A percentile compares a stretch with the other conserved stretches of the same genome.
Evolutionary conservation across 768 basidiomycete genomes (phyloP).

Genomic region (Wakefieldia striispora): DNA sequence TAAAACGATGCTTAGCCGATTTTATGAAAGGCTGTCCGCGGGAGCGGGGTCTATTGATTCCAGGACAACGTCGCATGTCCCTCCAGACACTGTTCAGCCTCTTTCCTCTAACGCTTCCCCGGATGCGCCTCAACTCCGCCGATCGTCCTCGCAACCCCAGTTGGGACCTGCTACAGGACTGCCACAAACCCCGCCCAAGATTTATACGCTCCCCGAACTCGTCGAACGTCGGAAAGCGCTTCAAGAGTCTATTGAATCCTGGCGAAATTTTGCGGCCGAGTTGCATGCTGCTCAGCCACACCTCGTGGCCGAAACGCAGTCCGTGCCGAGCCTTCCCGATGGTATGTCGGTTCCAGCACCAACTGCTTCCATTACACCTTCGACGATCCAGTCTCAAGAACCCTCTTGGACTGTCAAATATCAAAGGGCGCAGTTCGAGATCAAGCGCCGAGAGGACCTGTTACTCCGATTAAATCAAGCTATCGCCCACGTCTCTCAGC

Average conservation of each 20-base stretch:
- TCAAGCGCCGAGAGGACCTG: conserved; percentile 30
- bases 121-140: conserved; percentile 23
- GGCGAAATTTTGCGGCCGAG: conserved; percentile 18
- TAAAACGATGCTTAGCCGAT: conserved; percentile 7
- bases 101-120: conserved; percentile 8
- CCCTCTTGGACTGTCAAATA: conserved; percentile 20
- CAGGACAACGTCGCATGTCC: background rate
- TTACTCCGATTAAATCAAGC: conserved; percentile 28
- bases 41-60: conserved; percentile 5
- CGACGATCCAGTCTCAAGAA: conserved; percentile 10
- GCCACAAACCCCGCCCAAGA: conserved; percentile 16
- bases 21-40: conserved; percentile 11
- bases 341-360: background rate
- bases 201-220: conserved; percentile 28
- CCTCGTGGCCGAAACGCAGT: conserved; percentile 7
- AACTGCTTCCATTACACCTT: background rate
- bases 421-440: conserved; percentile 28
- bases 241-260: conserved; percentile 28
- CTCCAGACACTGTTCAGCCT: background rate
- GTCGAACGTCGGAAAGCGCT: conserved; percentile 21
- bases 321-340: background rate
- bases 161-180: conserved; percentile 16
- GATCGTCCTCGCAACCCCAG: conserved; percentile 30
- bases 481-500: conserved; percentile 20
- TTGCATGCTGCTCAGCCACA: conserved; percentile 15